phyloP scores from a whole-genome alignment of 768 basidiomycete genomes.

The Auricularia heimuer region DNA sequence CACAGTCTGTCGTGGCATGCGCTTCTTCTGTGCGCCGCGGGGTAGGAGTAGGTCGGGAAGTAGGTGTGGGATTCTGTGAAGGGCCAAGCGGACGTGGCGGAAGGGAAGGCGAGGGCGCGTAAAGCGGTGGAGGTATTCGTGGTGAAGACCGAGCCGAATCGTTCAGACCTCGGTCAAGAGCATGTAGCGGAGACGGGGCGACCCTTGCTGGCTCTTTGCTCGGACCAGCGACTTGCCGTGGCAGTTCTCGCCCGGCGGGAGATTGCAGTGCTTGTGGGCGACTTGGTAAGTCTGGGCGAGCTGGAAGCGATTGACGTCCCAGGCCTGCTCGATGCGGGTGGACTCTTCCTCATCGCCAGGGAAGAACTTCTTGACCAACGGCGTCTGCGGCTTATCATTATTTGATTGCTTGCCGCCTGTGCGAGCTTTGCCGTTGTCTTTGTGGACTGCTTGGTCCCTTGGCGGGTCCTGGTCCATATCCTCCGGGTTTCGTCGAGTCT shows the following conservation, averaged over 20 bases:
- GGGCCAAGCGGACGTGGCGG: constrained; percentile 3
- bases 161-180: no score
- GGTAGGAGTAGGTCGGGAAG: not conserved
- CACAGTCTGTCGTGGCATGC: not conserved
- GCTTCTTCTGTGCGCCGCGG: not conserved
- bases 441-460: not conserved
- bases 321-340: constrained; percentile 20
- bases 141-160: no score
- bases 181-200: no score
- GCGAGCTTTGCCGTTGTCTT: not conserved
- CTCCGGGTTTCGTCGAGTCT: not conserved
- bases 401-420: not conserved
- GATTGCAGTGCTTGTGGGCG: no score
- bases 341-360: constrained; percentile 71
- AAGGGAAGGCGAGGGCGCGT: constrained; percentile 10
- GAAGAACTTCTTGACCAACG: constrained; percentile 61
- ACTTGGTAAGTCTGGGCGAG: no score
- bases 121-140: not conserved
- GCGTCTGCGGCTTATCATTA: not conserved
- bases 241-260: no score
- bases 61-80: not conserved
- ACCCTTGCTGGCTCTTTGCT: no score
- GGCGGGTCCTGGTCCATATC: not conserved
- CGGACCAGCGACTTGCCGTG: no score
- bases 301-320: no score